Percentiles rank a stretch among this genome's conserved stretches.
These are phyloP conservation scores for Cadophora malorum DNA, from an alignment of 2,329 filamentous ascomycete genomes.

Conservation along the genomic window DNA sequence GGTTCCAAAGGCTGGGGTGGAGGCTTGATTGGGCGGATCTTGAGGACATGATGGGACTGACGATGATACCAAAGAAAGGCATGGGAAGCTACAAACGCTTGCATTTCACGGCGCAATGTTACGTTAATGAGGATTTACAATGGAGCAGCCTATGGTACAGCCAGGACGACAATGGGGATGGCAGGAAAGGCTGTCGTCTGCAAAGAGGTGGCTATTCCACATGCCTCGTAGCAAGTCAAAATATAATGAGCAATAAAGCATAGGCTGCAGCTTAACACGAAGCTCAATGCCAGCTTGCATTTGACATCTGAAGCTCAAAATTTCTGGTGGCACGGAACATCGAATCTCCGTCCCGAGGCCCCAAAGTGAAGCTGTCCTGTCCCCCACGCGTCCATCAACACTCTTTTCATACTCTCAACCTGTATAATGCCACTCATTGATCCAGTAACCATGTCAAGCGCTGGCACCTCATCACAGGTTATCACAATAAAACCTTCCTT, in stretches of 20 bases:
- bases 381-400: constrained; percentile 5
- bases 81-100: neutral
- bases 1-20: constrained; percentile 55
- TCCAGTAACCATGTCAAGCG: constrained; percentile 42
- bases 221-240: neutral
- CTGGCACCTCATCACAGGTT: constrained; percentile 22
- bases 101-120: neutral
- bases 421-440: constrained; percentile 44
- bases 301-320: neutral
- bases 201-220: neutral
- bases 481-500: constrained; percentile 35
- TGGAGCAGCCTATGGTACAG: neutral
- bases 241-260: neutral
- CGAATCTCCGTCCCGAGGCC: constrained; percentile 16
- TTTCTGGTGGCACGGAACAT: constrained; percentile 11
- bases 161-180: neutral
- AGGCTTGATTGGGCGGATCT: constrained; percentile 14
- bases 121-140: neutral
- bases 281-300: neutral
- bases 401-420: neutral
- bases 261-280: neutral
- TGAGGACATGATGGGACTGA: neutral
- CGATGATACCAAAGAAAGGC: neutral
- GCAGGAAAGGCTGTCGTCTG: neutral
- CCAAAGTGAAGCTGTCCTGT: constrained; percentile 13